phyloP scores from a whole-genome alignment of 169 alveolate genomes.

The Amoebophrya sp. region DNA sequence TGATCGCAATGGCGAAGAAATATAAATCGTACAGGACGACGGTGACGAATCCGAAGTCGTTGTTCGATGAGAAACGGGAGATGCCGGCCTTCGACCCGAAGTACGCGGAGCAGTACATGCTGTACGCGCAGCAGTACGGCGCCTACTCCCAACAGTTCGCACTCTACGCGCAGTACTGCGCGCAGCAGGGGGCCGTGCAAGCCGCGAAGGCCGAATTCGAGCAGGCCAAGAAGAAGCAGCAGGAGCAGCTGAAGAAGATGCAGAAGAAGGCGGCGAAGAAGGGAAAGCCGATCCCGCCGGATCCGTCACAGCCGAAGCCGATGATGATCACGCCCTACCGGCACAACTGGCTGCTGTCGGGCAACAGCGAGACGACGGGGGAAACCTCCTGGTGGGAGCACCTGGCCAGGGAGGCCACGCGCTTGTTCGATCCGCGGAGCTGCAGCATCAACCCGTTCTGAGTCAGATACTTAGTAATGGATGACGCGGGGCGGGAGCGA shows the following conservation, averaged over 20 bases:
- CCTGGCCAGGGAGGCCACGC: background rate
- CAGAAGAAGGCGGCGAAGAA: background rate
- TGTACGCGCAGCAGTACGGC: background rate
- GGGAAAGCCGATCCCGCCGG: background rate
- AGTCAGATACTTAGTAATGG: no score
- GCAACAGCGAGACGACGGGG: background rate
- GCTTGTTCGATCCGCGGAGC: background rate
- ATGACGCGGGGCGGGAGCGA: no score
- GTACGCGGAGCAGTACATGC: conserved; percentile 1
- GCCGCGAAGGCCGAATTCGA: background rate
- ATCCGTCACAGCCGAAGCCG: background rate
- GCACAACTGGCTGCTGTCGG: background rate
- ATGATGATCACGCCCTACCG: background rate
- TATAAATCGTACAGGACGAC: no score
- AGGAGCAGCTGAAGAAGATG: background rate
- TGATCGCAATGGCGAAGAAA: no score
- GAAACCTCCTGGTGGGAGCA: background rate
- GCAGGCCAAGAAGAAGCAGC: background rate
- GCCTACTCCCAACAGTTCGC: background rate
- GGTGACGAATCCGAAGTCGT: background rate
- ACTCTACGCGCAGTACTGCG: background rate
- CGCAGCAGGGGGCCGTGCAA: background rate
- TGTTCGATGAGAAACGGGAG: background rate
- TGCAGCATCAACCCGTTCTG: background rate
- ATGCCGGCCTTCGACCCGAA: background rate